Percentiles rank a stretch among this genome's conserved stretches.
Evolutionary conservation across 2,329 filamentous ascomycete genomes (phyloP).

Genomic region (Rachicladosporium sp.): DNA sequence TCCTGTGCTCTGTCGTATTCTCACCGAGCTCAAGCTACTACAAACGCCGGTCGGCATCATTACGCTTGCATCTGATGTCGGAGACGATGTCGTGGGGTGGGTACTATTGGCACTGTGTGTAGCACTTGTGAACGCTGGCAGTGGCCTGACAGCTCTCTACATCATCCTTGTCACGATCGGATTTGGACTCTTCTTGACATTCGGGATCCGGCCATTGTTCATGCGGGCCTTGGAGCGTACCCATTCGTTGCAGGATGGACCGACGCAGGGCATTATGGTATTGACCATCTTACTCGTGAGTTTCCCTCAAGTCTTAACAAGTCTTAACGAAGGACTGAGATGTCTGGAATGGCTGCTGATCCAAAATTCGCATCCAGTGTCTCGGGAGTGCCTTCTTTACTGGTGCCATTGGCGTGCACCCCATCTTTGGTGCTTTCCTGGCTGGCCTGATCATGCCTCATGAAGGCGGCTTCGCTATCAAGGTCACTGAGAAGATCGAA

Average conservation of each 20-base stretch:
- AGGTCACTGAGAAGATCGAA: slow-evolving; percentile 80
- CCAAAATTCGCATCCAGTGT: not conserved
- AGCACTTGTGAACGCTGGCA: slow-evolving; percentile 72
- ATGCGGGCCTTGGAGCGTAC: slow-evolving; percentile 58
- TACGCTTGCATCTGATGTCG: slow-evolving; percentile 74
- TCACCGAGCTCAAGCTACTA: slow-evolving; percentile 77
- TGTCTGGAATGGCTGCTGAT: slow-evolving; percentile 9
- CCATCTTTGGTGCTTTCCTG: slow-evolving; percentile 84
- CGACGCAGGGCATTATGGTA: slow-evolving; percentile 68
- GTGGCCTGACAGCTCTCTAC: slow-evolving; percentile 66
- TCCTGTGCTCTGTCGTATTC: slow-evolving; percentile 78
- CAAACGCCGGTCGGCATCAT: slow-evolving; percentile 71
- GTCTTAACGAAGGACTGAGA: slow-evolving; percentile 13
- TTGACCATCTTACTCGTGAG: slow-evolving; percentile 61
- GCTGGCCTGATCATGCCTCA: slow-evolving; percentile 78
- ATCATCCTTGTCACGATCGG: slow-evolving; percentile 62
- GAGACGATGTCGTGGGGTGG: slow-evolving; percentile 83
- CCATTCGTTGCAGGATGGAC: slow-evolving; percentile 70
- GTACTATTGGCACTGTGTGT: slow-evolving; percentile 85
- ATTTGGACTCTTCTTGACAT: slow-evolving; percentile 62
- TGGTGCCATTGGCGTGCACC: slow-evolving; percentile 74
- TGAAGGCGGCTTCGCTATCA: slow-evolving; percentile 75
- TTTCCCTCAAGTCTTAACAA: not conserved
- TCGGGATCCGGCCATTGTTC: slow-evolving; percentile 58
- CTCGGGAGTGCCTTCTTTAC: slow-evolving; percentile 73